Percentiles rank a stretch among this genome's conserved stretches.
Conservation (phyloP, 352 stramenopile species). For the Phytophthora sansomeana region DNA sequence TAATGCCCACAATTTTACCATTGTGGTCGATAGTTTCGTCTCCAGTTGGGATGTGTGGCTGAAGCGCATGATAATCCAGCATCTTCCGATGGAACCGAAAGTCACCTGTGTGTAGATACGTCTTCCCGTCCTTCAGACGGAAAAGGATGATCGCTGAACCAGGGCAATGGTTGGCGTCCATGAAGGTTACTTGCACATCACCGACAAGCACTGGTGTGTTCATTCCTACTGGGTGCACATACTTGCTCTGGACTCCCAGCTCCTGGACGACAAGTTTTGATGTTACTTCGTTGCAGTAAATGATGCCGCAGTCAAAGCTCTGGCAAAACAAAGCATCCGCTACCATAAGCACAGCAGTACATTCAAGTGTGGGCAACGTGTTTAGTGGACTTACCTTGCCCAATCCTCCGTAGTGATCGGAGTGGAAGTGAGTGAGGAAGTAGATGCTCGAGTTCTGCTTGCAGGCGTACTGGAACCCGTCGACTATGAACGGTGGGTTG, state of each 20-base stretch:
- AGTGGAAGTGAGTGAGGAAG: constrained; percentile 98
- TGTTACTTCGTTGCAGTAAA: constrained; percentile 96
- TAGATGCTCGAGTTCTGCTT: constrained; percentile 88
- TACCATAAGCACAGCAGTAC: constrained; percentile 1
- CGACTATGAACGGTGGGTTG: constrained; percentile 85
- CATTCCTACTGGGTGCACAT: constrained; percentile 92
- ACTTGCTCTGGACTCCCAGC: constrained; percentile 92
- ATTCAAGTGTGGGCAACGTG: not conserved
- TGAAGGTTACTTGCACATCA: constrained; percentile 93
- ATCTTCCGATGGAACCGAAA: constrained; percentile 85
- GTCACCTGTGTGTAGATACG: constrained; percentile 93
- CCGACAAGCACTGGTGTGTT: constrained; percentile 85
- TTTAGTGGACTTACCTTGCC: constrained; percentile 50
- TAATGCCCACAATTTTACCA: constrained; percentile 35
- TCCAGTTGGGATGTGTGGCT: constrained; percentile 49
- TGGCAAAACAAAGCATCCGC: constrained; percentile 15
- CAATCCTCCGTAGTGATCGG: constrained; percentile 96
- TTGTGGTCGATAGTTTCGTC: constrained; percentile 35
- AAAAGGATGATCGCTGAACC: constrained; percentile 97
- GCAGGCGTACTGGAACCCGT: constrained; percentile 87
- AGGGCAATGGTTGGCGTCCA: constrained; percentile 98
- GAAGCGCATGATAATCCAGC: constrained; percentile 64
- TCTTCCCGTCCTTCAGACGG: constrained; percentile 77
- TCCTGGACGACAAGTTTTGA: constrained; percentile 92
- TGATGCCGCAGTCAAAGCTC: constrained; percentile 92